Evolutionary conservation across 2,329 filamentous ascomycete genomes (phyloP), one percentile per base, ranked within the genome.

Genomic region (Emergomyces pasteurianus): DNA sequence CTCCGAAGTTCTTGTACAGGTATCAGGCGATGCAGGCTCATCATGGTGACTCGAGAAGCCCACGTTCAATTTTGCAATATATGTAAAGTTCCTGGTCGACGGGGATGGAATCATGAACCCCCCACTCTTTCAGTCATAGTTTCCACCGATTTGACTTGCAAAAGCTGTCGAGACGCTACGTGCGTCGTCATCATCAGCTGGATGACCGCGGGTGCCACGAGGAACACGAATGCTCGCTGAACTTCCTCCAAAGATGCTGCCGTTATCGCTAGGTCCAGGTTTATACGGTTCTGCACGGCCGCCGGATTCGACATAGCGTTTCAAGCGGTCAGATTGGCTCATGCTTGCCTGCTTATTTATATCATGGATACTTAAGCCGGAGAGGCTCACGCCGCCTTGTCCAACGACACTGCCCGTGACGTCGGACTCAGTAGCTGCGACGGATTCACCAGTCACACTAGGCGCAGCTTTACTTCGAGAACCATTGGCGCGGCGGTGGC

Each of bases 141-240:
- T 81, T 49, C 81, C 81, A 60, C 90, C 91, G 67, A 96, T 86
- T 75, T 97, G 94, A 78, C 91, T 96, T 63, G 92, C 92, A 77
- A 97, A 99, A 56, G 92, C 92, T 58, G 94, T 97, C 71, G 90
- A 96, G 69, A 97, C 85, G 75, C 92, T 97, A 77, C 94, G 90
- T 70, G 94, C 90, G 72, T 97, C 94, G 67, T 99, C 94, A 67
- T 99, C 94, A 64, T 87, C 80, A 49, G 77, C 74, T 43, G 70
- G 65, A 60, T 75, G 71, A 28, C 77, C 74, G 16, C 73, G 70
- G 50, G 71, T 67, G 49, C 75, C 73, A 54, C 77, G 76, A 54
- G 77, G 77, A 63, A 79, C 75, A 58, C 80, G 76, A 62, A 78
- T 77, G 70, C 74, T 78, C 64, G 71, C 76, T 46, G 78, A 80